phyloP scores from a whole-genome alignment of 768 basidiomycete genomes.

The Lactifluus echinatus region DNA sequence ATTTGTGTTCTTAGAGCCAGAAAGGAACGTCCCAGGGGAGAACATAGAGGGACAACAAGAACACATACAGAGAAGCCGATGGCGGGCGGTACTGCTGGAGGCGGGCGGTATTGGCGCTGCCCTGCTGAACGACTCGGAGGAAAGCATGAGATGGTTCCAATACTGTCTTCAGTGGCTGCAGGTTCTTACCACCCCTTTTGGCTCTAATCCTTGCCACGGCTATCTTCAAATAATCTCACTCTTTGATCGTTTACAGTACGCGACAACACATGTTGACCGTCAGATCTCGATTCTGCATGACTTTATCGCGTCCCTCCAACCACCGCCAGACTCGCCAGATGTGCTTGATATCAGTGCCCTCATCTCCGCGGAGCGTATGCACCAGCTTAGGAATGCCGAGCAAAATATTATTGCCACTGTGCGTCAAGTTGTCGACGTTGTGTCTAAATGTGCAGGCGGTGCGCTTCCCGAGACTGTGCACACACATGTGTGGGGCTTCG shows the following conservation, averaged over 20 bases:
- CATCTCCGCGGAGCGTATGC: conserved; percentile 39
- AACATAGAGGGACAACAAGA: conserved; percentile 35
- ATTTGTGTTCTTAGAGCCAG: conserved; percentile 1
- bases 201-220: not conserved
- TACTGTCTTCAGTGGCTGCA: conserved; percentile 87
- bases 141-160: conserved; percentile 77
- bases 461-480: conserved; percentile 82
- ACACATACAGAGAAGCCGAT: conserved; percentile 66
- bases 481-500: conserved; percentile 61
- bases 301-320: conserved; percentile 67
- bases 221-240: too few relatives aligned
- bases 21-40: not conserved
- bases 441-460: conserved; percentile 76
- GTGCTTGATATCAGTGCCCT: conserved; percentile 26
- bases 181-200: conserved; percentile 34
- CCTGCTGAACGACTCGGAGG: conserved; percentile 82
- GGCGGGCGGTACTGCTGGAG: conserved; percentile 79
- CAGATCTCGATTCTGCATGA: conserved; percentile 79
- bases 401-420: conserved; percentile 83
- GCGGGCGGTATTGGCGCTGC: conserved; percentile 85
- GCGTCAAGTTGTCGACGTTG: conserved; percentile 81
- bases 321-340: conserved; percentile 31
- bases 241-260: conserved; percentile 45
- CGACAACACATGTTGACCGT: conserved; percentile 78
- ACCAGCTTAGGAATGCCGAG: conserved; percentile 64